These are phyloP conservation scores for Fusarium pseudocircinatum DNA, from an alignment of 2,329 filamentous ascomycete species.

Conservation along the genomic window DNA sequence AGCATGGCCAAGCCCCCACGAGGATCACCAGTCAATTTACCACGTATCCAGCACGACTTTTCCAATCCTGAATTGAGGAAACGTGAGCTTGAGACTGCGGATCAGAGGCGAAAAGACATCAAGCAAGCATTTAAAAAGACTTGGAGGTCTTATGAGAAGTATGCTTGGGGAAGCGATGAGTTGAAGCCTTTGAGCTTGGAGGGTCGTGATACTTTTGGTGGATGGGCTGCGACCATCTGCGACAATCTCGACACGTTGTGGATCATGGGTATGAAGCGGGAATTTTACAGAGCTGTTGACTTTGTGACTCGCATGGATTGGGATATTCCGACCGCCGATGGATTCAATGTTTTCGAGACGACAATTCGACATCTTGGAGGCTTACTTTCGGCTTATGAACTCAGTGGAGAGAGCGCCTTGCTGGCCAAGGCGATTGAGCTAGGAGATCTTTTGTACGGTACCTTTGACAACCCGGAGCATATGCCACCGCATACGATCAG, in stretches of 20 bases:
- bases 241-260: constrained; percentile 72
- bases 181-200: constrained; percentile 62
- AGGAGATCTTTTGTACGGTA: constrained; percentile 68
- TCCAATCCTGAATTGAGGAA: constrained; percentile 20
- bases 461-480: constrained; percentile 72
- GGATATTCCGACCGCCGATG: constrained; percentile 52
- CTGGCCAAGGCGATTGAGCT: constrained; percentile 70
- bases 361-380: constrained; percentile 75
- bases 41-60: constrained; percentile 38
- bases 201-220: constrained; percentile 64
- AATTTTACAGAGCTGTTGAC: constrained; percentile 69
- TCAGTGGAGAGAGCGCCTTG: constrained; percentile 65
- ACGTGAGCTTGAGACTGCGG: constrained; percentile 1
- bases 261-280: constrained; percentile 71
- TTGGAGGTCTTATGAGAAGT: constrained; percentile 66
- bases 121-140: constrained; percentile 60
- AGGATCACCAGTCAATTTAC: constrained; percentile 21
- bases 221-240: constrained; percentile 71
- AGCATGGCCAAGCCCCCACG: constrained; percentile 21
- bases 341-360: constrained; percentile 73
- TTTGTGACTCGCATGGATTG: constrained; percentile 60
- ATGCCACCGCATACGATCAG: constrained; percentile 64
- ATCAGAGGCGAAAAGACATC: constrained; percentile 50
- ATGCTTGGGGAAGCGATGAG: constrained; percentile 71
- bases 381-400: constrained; percentile 71